Percentiles rank a stretch among this genome's conserved stretches.
phyloP scores from a whole-genome alignment of 352 stramenopile genomes.

The Pythium periplocum region DNA sequence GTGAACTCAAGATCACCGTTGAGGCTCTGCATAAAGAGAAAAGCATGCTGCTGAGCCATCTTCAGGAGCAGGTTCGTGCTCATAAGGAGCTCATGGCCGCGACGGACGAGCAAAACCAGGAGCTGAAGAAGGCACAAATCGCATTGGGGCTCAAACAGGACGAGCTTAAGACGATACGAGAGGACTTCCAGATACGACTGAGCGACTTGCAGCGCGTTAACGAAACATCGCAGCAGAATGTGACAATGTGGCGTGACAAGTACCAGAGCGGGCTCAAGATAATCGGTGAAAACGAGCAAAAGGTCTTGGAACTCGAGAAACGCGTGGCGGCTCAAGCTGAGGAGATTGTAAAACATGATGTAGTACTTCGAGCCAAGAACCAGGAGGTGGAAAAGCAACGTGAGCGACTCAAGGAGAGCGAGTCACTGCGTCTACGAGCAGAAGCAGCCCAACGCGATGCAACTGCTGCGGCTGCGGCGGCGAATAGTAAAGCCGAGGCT shows the following conservation, averaged over 20 bases:
- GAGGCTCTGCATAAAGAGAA: constrained; percentile 63
- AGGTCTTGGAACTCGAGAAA: constrained; percentile 38
- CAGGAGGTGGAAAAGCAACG: constrained; percentile 40
- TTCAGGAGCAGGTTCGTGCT: constrained; percentile 46
- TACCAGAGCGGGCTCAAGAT: constrained; percentile 36
- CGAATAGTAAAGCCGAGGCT: constrained; percentile 15
- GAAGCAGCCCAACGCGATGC: constrained; percentile 26
- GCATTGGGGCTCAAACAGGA: constrained; percentile 32
- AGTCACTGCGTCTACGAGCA: constrained; percentile 26
- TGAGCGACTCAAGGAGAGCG: constrained; percentile 47
- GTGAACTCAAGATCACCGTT: constrained; percentile 43
- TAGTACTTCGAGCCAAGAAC: constrained; percentile 44
- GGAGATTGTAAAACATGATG: constrained; percentile 58
- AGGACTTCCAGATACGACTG: constrained; percentile 29
- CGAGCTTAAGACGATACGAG: constrained; percentile 30
- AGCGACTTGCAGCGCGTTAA: constrained; percentile 27
- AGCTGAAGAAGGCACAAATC: constrained; percentile 48
- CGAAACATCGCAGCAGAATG: constrained; percentile 38
- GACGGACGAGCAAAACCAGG: constrained; percentile 51
- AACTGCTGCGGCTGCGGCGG: constrained; percentile 21
- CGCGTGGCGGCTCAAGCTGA: constrained; percentile 33
- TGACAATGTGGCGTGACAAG: constrained; percentile 47
- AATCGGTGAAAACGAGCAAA: constrained; percentile 23
- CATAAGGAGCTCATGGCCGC: constrained; percentile 37
- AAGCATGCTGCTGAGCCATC: constrained; percentile 38